Evolutionary conservation across 78 protist species (phyloP), one percentile per base, ranked within the genome.

Genomic region (Protostelium mycophagum): DNA sequence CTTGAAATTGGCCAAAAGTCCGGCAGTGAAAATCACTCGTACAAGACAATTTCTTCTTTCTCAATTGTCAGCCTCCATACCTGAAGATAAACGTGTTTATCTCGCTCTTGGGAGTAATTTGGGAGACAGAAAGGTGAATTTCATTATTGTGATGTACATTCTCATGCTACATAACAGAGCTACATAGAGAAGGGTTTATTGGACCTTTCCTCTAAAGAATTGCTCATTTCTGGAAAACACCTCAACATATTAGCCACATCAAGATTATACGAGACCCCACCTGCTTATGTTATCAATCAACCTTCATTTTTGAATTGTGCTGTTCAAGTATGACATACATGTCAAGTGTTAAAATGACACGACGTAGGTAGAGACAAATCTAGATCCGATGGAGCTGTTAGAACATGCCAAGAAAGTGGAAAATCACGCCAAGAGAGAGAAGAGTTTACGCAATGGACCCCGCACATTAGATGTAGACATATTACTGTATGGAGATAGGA

Each of bases 381-480:
- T 90, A 29, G 35, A 84, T 23, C 96, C 96, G 38, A 34, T 35
- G 31, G 89, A 90, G 85, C 90, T 96, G 35, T 87, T 94, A 38
- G 39, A 9, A 23, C 28, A 1, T 0, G 5, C 94, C 38, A 96
- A 96, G 89, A 34, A 0, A 1, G 87, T 93, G 23, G 97, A 96
- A 87, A 34, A 35, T 28, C 38, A 88, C 39, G 88, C 93, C 37
- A 94, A 93, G 25, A 85, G 97, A 38, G 88, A 35, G 38, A 92
- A 90, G 1, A 37, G 89, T 1, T 85, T 63, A 36, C 93, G 96
- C 83, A 94, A 87, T 86, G 97, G 96, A 1, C 95, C 96, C 39
- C 87, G 97, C 38, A 38, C 37, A 35, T 93, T 96, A 34, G 97
- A 96, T 86, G 31, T 96, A 0, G 97, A 96, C 87, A 89, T 96